Conservation (phyloP, 805 yeast genomes). For the Ogataea ganodermae region DNA sequence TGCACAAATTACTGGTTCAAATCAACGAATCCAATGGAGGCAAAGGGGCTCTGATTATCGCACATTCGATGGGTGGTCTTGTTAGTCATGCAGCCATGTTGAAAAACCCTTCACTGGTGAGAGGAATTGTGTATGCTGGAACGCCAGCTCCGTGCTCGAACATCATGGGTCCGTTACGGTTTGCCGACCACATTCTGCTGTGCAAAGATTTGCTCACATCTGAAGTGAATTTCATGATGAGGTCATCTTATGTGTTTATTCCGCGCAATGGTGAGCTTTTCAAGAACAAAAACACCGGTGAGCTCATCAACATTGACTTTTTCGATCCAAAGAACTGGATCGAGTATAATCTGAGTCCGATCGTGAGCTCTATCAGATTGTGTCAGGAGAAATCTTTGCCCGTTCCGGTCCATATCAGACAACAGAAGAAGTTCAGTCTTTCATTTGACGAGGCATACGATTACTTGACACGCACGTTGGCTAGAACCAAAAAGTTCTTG, state of each 20-base stretch:
- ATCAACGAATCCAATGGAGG: conserved; percentile 49
- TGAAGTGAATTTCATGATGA: conserved; percentile 85
- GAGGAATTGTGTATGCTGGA: conserved; percentile 82
- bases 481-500: conserved; percentile 57
- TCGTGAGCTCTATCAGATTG: conserved; percentile 49
- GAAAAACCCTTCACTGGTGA: conserved; percentile 61
- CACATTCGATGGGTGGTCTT: conserved; percentile 95
- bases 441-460: conserved; percentile 60
- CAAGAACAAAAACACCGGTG: conserved; percentile 58
- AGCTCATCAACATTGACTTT: conserved; percentile 66
- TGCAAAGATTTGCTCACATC: conserved; percentile 75
- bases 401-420: conserved; percentile 23
- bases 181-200: conserved; percentile 77
- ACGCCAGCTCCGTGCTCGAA: conserved; percentile 83
- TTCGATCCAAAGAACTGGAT: conserved; percentile 84
- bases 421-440: conserved; percentile 33
- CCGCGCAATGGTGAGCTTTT: conserved; percentile 79
- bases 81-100: conserved; percentile 80
- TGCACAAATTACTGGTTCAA: conserved; percentile 48
- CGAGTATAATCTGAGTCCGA: conserved; percentile 70
- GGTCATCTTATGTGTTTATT: conserved; percentile 76
- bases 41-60: conserved; percentile 68
- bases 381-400: conserved; percentile 30
- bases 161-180: conserved; percentile 81
- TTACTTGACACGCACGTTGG: conserved; percentile 64